Conservation (phyloP, 495 filamentous ascomycete species). For the Xylaria curta region DNA sequence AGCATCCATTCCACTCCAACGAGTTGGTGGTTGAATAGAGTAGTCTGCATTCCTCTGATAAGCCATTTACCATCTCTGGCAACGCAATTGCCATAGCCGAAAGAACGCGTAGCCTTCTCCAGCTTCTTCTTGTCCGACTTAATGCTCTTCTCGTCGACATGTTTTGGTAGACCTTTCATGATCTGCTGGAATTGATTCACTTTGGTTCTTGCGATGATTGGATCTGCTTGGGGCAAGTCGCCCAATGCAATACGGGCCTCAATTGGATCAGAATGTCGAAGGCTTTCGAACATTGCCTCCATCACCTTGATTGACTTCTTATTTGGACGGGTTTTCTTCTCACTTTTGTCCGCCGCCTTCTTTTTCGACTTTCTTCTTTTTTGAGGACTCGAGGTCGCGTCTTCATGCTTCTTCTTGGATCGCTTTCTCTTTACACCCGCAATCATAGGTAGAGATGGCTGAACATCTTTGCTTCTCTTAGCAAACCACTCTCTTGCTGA, state of each 20-base stretch:
- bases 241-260: neutral
- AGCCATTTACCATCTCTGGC: constrained; percentile 53
- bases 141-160: neutral
- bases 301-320: neutral
- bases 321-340: neutral
- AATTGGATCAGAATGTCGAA: neutral
- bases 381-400: neutral
- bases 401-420: neutral
- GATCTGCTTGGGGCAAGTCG: neutral
- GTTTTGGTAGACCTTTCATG: neutral
- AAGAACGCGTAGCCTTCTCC: constrained; percentile 47
- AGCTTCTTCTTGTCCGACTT: constrained; percentile 22
- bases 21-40: constrained; percentile 61
- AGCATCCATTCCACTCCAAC: constrained; percentile 65
- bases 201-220: neutral
- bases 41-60: constrained; percentile 52
- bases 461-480: neutral
- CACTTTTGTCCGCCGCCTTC: neutral
- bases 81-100: constrained; percentile 43
- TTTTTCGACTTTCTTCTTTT: neutral
- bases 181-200: constrained; percentile 3
- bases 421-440: neutral
- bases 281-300: neutral
- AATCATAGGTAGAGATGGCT: neutral
- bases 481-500: neutral